Percentiles rank a stretch among this genome's conserved stretches.
Evolutionary conservation across 176 grass and related monocot genomes (phyloP).

Genomic region (Carex kokanica): DNA sequence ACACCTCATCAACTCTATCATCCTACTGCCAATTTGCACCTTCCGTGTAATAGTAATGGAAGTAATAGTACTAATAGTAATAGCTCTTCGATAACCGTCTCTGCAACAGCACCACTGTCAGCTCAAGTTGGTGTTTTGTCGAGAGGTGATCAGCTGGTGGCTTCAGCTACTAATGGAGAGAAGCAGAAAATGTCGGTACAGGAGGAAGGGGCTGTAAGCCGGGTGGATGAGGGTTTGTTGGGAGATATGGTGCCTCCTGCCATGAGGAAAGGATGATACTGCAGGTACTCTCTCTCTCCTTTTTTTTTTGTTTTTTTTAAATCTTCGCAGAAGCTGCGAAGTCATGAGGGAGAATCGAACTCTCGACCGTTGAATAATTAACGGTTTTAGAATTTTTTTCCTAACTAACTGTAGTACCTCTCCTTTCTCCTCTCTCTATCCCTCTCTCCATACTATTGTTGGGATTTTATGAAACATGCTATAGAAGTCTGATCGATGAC

Average conservation of each 20-base stretch:
- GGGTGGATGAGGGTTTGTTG: slow-evolving; percentile 51
- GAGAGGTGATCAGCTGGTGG: not conserved
- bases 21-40: slow-evolving; percentile 10
- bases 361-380: too few species aligned
- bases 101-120: not conserved
- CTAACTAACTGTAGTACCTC: too few species aligned
- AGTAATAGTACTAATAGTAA: slow-evolving; percentile 12
- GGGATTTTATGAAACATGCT: slow-evolving; percentile 10
- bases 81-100: not conserved
- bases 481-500: not conserved
- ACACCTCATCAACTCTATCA: not conserved
- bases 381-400: too few species aligned
- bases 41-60: slow-evolving; percentile 6
- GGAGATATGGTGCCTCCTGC: slow-evolving; percentile 78
- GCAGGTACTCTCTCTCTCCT: slow-evolving; percentile 10
- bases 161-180: not conserved
- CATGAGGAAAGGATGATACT: slow-evolving; percentile 50
- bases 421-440: not conserved
- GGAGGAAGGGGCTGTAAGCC: not conserved
- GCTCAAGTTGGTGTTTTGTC: not conserved
- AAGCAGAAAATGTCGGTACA: not conserved
- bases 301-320: too few species aligned
- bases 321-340: too few species aligned
- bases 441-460: not conserved
- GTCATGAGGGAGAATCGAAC: too few species aligned